Evolutionary conservation across 805 yeast genomes (phyloP).

Genomic region (Saccharomycopsis fibuligera): DNA sequence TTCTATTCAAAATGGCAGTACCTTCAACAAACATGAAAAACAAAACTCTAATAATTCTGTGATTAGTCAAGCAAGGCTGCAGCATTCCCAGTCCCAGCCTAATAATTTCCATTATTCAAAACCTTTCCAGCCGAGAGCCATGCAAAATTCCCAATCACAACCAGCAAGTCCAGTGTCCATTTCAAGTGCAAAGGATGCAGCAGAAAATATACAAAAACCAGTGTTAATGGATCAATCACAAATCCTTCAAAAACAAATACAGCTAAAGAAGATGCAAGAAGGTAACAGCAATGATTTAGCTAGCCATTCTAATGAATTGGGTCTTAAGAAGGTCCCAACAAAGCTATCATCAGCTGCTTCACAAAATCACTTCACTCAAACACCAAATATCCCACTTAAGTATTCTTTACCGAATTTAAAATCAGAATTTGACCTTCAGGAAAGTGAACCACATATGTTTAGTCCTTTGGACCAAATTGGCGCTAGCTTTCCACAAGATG

Average conservation of each 20-base stretch:
- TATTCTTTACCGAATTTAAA: neutral
- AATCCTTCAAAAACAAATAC: slow-evolving; percentile 3
- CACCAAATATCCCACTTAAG: too few species aligned
- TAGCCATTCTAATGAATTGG: too few species aligned
- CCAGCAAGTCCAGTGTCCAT: neutral
- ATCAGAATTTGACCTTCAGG: neutral
- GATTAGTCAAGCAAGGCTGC: neutral
- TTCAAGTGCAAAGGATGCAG: neutral
- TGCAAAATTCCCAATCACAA: neutral
- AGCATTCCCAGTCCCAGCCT: neutral
- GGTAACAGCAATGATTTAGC: too few species aligned
- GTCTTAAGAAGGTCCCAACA: neutral
- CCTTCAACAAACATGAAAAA: neutral
- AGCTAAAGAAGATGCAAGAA: neutral
- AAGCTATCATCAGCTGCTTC: neutral
- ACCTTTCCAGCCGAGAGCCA: neutral
- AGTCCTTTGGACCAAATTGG: neutral
- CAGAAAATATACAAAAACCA: slow-evolving; percentile 8
- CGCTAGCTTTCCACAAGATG: neutral
- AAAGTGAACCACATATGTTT: too few species aligned
- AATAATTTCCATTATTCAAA: neutral
- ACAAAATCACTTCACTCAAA: too few species aligned
- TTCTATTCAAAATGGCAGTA: neutral
- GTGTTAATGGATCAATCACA: slow-evolving; percentile 9
- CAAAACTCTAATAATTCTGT: neutral